Evolutionary conservation across 2,329 filamentous ascomycete species (phyloP).

Genomic region (Trichoderma koningii): DNA sequence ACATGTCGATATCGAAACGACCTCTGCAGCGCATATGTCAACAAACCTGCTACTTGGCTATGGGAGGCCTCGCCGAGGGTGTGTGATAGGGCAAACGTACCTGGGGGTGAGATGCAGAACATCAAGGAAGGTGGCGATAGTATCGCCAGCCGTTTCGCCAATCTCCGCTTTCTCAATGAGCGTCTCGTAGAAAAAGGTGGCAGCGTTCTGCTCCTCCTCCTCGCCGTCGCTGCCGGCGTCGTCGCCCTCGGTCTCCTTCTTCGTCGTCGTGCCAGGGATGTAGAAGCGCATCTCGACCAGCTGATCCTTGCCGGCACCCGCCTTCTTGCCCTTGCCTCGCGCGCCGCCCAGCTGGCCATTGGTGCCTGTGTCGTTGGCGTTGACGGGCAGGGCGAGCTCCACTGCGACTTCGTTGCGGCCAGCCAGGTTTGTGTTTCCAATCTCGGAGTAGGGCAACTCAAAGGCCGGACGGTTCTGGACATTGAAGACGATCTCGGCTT

Average conservation of each 20-base stretch:
- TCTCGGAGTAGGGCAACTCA: constrained; percentile 95
- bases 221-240: constrained; percentile 64
- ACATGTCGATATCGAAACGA: constrained; percentile 99
- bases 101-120: constrained; percentile 94
- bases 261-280: constrained; percentile 85
- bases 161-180: constrained; percentile 99
- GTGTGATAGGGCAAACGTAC: constrained; percentile 45
- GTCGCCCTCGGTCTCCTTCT: constrained; percentile 68
- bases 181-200: constrained; percentile 96
- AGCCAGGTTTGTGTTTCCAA: constrained; percentile 95
- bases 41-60: neutral
- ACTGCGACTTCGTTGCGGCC: constrained; percentile 98
- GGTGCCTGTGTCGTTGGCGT: constrained; percentile 70
- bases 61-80: neutral
- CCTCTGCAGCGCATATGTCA: constrained; percentile 61
- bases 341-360: constrained; percentile 75
- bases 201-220: constrained; percentile 85
- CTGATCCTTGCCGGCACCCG: constrained; percentile 85
- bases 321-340: constrained; percentile 79
- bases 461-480: constrained; percentile 96
- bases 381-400: constrained; percentile 79
- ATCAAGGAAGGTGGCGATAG: constrained; percentile 95
- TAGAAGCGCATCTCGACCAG: constrained; percentile 99
- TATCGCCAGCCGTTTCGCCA: constrained; percentile 97
- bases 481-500: constrained; percentile 93